Evolutionary conservation across 2,329 filamentous ascomycete species (phyloP).

Genomic region (Diplodia corticola): DNA sequence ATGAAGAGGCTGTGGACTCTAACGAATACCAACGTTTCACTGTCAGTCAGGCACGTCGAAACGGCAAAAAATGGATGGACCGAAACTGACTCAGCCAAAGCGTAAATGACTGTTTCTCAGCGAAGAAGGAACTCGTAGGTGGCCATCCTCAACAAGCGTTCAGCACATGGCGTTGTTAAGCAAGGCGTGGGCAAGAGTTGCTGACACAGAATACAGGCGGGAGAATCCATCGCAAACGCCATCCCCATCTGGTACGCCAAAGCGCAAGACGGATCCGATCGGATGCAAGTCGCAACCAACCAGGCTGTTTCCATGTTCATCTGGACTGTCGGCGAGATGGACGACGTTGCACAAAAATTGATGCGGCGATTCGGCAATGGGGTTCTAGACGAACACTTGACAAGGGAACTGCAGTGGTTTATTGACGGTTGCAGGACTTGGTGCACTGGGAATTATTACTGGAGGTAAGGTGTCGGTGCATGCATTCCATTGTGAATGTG

Average conservation of each 20-base stretch:
- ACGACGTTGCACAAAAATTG: not conserved
- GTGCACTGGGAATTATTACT: not conserved
- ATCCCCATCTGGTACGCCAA: not conserved
- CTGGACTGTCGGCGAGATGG: not conserved
- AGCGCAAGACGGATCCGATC: not conserved
- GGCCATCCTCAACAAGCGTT: not conserved
- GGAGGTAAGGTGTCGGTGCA: not conserved
- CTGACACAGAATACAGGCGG: not conserved
- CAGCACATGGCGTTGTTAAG: no score
- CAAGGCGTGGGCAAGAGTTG: no score
- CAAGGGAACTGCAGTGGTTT: not conserved
- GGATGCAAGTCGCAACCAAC: not conserved
- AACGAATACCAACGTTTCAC: not conserved
- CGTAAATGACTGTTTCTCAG: not conserved
- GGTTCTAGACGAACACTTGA: not conserved
- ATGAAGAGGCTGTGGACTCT: not conserved
- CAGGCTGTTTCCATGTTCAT: not conserved
- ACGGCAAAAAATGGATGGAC: fast-evolving
- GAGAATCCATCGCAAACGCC: not conserved
- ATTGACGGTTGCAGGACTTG: not conserved
- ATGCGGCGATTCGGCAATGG: not conserved
- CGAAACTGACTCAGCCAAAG: not conserved
- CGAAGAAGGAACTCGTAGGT: not conserved
- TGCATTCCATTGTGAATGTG: not conserved
- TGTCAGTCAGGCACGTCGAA: not conserved